Conservation (phyloP, 176 grass and related monocot genomes). For the Aegilops umbellulata region DNA sequence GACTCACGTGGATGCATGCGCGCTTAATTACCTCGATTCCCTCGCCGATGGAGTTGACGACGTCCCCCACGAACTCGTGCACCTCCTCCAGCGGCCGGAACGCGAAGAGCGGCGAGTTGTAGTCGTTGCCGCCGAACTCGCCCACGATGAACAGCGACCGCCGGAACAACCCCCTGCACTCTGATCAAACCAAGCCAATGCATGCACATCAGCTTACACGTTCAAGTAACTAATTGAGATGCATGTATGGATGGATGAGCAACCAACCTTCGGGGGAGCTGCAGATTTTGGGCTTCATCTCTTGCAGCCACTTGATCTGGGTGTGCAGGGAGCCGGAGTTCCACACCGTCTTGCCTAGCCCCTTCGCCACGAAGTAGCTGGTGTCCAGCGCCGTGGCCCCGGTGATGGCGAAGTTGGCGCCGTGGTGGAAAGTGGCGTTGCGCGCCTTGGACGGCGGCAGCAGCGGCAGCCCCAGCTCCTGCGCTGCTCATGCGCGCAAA, state of each 20-base stretch:
- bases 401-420: slow-evolving; percentile 91
- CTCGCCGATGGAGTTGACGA: slow-evolving; percentile 54
- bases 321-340: slow-evolving; percentile 79
- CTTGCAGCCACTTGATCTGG: slow-evolving; percentile 75
- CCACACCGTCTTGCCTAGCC: slow-evolving; percentile 62
- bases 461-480: slow-evolving; percentile 73
- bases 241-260: background rate
- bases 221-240: background rate
- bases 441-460: slow-evolving; percentile 78
- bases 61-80: slow-evolving; percentile 51
- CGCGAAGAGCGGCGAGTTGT: slow-evolving; percentile 81
- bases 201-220: background rate
- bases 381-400: slow-evolving; percentile 77
- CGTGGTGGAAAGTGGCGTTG: slow-evolving; percentile 66
- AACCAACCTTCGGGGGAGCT: slow-evolving; percentile 63
- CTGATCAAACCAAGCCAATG: background rate
- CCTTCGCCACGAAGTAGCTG: slow-evolving; percentile 55
- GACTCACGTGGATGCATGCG: background rate
- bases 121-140: slow-evolving; percentile 95
- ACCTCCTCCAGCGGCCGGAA: slow-evolving; percentile 58
- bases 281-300: slow-evolving; percentile 82
- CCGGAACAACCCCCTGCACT: slow-evolving; percentile 62
- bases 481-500: slow-evolving; percentile 36
- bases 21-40: slow-evolving; percentile 48
- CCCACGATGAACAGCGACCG: slow-evolving; percentile 89